A percentile compares a stretch with the other conserved stretches of the same genome.
Evolutionary conservation across 768 basidiomycete genomes (phyloP).

Genomic region (Tulasnella sp.): DNA sequence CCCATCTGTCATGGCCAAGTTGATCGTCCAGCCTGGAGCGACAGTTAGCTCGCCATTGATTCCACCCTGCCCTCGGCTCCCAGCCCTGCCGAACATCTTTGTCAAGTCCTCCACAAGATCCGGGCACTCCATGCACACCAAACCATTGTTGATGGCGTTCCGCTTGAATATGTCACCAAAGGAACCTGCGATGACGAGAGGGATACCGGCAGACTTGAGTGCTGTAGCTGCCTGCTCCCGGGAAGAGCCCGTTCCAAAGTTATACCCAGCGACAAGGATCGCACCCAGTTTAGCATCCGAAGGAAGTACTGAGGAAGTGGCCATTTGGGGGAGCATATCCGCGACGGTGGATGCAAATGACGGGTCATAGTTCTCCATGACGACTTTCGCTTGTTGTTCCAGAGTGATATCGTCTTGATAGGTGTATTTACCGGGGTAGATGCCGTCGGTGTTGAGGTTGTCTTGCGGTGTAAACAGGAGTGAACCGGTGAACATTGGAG

Average conservation of each 20-base stretch:
- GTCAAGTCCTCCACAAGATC: constrained; percentile 83
- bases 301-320: constrained; percentile 19
- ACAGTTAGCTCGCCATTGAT: constrained; percentile 72
- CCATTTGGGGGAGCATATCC: constrained; percentile 29
- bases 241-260: constrained; percentile 97
- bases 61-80: constrained; percentile 67
- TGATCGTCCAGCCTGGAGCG: constrained; percentile 52
- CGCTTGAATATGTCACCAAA: constrained; percentile 99
- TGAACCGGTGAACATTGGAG: constrained; percentile 66
- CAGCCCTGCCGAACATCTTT: constrained; percentile 56
- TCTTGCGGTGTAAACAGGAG: constrained; percentile 93
- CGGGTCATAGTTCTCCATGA: constrained; percentile 99
- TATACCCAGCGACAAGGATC: constrained; percentile 85
- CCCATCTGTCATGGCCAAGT: constrained; percentile 61
- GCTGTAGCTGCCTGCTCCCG: constrained; percentile 98
- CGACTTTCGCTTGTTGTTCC: constrained; percentile 84
- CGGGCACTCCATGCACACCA: constrained; percentile 89
- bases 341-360: constrained; percentile 65
- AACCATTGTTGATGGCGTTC: constrained; percentile 96
- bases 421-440: constrained; percentile 98
- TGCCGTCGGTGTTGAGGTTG: constrained; percentile 95
- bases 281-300: constrained; percentile 44
- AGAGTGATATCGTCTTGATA: constrained; percentile 99
- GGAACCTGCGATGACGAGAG: constrained; percentile 90
- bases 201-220: constrained; percentile 85